Evolutionary conservation across 805 yeast species (phyloP), one percentile per base, ranked within the genome.

Genomic region (Nakazawaea wyomingensis): DNA sequence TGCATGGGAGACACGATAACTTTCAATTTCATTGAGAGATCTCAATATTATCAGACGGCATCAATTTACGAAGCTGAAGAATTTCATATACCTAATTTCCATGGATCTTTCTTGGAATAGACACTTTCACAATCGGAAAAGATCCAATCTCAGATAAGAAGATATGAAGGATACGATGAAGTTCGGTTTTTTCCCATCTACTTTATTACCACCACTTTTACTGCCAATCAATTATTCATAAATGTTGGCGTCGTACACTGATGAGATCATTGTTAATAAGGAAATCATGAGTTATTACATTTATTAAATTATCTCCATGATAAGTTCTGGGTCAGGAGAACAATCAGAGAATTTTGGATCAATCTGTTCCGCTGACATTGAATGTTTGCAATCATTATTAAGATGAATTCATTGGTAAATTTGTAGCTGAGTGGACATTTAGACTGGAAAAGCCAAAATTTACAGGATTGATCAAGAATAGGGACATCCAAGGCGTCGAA

Each of bases 1-100:
- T 77, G 96, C 43, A 88, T 93, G 96, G 99, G 93, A 59, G 98
- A 93, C 62, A 85, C 97, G 5, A 89, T 93, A 53, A 84, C 91
- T 48, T 93, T 90, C 70, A 85, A 83, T 45, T 76, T 93, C 52
- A 90, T 93, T 47, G 99, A 93, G 61, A 74, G 99, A 50, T 86
- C 96, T 3, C 96, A 91, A 65, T 91, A 87, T 57, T 80, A 70
- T 52, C 74, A 75, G 24, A 80, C 88, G 41, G 83, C 85, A 1
- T 73, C 85, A 14, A 88, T 89, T 7, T 93, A 93, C 64, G 71
- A 74, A 52, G 52, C 57, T 9, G 71, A 77, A 50, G 74, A 74
- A 48, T 77, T 68, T 48, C 62, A 69, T 4, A 78, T 89, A 29
- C 85, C 86, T 4, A 68, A 78, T 45, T 85, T 82, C 54, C 68